phyloP scores from a whole-genome alignment of 441 rosid genomes.

The Euphorbia schlechtendalii region DNA sequence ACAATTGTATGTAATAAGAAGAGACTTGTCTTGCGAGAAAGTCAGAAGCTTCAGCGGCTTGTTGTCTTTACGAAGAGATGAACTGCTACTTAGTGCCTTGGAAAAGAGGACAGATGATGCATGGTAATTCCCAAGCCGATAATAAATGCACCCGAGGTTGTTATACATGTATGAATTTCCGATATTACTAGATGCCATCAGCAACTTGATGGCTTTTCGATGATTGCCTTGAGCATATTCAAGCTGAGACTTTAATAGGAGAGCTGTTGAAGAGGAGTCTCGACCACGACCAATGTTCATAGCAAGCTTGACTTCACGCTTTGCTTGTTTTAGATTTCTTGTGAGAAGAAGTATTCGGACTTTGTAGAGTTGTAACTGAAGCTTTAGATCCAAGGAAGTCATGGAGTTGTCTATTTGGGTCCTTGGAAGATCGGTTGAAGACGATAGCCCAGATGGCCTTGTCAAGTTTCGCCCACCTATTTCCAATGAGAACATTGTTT shows the following conservation, averaged over 20 bases:
- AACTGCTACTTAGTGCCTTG: constrained; percentile 60
- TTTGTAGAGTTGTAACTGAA: constrained; percentile 87
- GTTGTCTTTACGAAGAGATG: constrained; percentile 66
- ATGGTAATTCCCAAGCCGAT: constrained; percentile 65
- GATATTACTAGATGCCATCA: constrained; percentile 66
- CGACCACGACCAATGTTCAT: constrained; percentile 81
- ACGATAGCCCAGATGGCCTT: constrained; percentile 46
- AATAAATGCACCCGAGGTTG: constrained; percentile 97
- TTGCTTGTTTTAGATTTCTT: constrained; percentile 85
- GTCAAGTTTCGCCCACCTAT: constrained; percentile 58
- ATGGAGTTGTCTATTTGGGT: constrained; percentile 44
- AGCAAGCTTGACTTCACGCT: constrained; percentile 96
- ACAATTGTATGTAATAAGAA: constrained; percentile 69
- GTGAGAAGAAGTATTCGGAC: constrained; percentile 79
- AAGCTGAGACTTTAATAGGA: constrained; percentile 89
- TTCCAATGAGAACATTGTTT: constrained; percentile 61
- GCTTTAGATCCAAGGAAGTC: constrained; percentile 69
- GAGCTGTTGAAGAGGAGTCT: constrained; percentile 85
- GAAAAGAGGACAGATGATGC: constrained; percentile 60
- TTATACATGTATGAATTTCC: constrained; percentile 66
- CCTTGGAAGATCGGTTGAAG: constrained; percentile 53
- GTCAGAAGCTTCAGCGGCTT: constrained; percentile 53
- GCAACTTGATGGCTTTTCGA: constrained; percentile 83
- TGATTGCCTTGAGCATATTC: constrained; percentile 92
- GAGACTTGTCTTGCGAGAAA: constrained; percentile 83